A percentile compares a stretch with the other conserved stretches of the same genome.
Evolutionary conservation across 257 asterid genomes (phyloP).

Genomic region (Solanum peruvianum): DNA sequence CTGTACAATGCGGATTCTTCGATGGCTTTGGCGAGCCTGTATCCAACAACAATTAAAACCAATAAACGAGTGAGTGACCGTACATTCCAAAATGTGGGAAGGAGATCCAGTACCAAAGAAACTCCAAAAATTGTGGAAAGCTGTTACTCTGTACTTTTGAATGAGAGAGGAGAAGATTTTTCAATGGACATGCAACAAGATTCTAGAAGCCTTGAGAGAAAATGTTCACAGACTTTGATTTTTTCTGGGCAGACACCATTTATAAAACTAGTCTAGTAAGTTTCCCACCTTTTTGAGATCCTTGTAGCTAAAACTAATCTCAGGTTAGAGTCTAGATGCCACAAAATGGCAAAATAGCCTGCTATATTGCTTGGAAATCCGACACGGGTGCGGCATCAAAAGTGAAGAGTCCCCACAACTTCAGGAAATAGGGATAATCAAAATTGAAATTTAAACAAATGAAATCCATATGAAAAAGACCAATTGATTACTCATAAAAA

Average conservation of each 20-base stretch:
- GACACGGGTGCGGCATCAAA: background rate
- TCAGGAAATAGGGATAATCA: background rate
- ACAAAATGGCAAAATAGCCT: background rate
- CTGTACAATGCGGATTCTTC: constrained; percentile 73
- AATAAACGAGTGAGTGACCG: background rate
- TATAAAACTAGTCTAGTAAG: background rate
- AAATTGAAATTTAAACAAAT: background rate
- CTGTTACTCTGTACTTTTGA: background rate
- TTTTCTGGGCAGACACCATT: background rate
- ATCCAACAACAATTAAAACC: background rate
- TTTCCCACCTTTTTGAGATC: background rate
- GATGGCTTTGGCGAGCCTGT: constrained; percentile 78
- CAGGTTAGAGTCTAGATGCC: background rate
- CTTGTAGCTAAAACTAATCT: background rate
- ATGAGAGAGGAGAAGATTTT: background rate
- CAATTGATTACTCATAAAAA: background rate
- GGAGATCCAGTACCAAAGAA: background rate
- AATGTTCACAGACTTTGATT: background rate
- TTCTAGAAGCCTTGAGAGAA: background rate
- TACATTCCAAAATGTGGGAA: background rate
- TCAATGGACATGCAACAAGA: background rate
- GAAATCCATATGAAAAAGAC: background rate
- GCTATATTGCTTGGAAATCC: background rate
- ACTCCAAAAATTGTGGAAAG: background rate
- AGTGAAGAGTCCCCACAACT: background rate